Conservation (phyloP, 139 green algal genomes). For the Chlamydomonas eustigma region DNA sequence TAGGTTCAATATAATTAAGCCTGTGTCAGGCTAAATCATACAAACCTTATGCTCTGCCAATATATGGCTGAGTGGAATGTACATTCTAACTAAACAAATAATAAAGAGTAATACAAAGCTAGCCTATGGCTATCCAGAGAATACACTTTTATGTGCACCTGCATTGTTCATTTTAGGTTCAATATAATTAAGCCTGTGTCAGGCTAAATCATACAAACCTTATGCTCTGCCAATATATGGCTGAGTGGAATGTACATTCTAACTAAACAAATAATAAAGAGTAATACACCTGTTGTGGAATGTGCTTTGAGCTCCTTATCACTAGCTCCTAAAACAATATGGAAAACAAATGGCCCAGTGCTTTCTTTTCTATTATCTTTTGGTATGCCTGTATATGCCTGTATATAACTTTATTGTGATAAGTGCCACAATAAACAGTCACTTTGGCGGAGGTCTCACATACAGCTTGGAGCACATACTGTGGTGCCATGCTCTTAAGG, state of each 20-base stretch:
- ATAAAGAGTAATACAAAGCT: not conserved
- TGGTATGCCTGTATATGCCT: no score
- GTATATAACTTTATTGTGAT: conserved; percentile 82
- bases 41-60: not conserved
- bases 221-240: not conserved
- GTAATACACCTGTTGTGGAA: no score
- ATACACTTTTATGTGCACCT: conserved; percentile 8
- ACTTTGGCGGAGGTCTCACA: not conserved
- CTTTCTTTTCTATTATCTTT: no score
- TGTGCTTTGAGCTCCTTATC: no score
- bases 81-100: not conserved
- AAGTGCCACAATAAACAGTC: conserved; percentile 47
- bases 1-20: not conserved
- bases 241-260: not conserved
- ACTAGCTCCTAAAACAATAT: no score
- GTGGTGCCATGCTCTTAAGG: no score
- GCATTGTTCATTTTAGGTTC: not conserved
- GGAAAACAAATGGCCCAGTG: no score
- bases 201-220: not conserved
- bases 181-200: not conserved
- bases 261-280: not conserved
- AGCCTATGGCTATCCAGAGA: not conserved
- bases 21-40: not conserved
- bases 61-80: not conserved
- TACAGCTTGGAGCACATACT: conserved; percentile 40